Percentiles rank a stretch among this genome's conserved stretches.
phyloP scores from a whole-genome alignment of 2,329 filamentous ascomycete genomes.

The Penicillium olsonii region DNA sequence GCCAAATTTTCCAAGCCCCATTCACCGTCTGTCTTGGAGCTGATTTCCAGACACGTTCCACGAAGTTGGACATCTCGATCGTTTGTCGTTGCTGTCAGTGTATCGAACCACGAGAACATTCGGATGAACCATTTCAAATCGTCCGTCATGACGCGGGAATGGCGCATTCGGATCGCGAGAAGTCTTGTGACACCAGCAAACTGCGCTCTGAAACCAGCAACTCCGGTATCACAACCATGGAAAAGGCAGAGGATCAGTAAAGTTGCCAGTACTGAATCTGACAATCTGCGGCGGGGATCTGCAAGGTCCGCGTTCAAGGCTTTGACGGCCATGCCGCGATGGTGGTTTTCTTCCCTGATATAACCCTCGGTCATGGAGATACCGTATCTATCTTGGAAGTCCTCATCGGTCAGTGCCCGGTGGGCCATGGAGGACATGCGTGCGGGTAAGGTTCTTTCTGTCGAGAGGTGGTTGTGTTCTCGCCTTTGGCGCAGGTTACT shows the following conservation, averaged over 20 bases:
- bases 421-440: conserved; percentile 51
- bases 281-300: conserved; percentile 70
- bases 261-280: conserved; percentile 85
- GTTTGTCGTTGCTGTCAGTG: conserved; percentile 88
- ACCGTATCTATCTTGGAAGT: conserved; percentile 40
- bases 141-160: conserved; percentile 64
- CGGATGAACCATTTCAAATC: conserved; percentile 79
- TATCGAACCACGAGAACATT: conserved; percentile 92
- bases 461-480: conserved; percentile 55
- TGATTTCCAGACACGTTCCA: conserved; percentile 63
- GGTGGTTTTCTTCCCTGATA: conserved; percentile 74
- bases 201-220: conserved; percentile 90
- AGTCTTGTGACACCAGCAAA: conserved; percentile 93
- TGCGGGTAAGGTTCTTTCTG: conserved; percentile 53
- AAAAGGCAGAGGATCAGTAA: conserved; percentile 87
- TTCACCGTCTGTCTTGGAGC: conserved; percentile 65
- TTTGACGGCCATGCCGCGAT: conserved; percentile 80
- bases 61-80: conserved; percentile 82
- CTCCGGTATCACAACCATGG: conserved; percentile 88
- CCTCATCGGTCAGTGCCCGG: conserved; percentile 42
- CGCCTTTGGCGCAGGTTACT: conserved; percentile 87
- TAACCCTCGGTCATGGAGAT: conserved; percentile 58
- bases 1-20: conserved; percentile 81
- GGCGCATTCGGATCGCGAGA: conserved; percentile 70
- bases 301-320: conserved; percentile 82